These are phyloP conservation scores for Metarhizium sp. DNA, from an alignment of 2,329 filamentous ascomycete genomes.

Conservation along the genomic window DNA sequence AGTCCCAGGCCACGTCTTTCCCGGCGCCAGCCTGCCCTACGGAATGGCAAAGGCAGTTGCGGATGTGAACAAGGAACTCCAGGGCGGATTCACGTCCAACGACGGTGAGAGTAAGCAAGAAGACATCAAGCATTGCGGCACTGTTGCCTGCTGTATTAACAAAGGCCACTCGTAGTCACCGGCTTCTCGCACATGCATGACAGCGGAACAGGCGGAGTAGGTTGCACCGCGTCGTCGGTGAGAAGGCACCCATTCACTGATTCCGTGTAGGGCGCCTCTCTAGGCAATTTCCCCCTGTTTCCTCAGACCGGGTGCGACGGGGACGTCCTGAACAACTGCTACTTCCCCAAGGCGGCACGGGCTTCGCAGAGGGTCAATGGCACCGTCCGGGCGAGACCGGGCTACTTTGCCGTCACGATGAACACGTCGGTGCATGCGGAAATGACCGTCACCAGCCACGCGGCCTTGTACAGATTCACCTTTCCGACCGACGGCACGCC, in stretches of 20 bases:
- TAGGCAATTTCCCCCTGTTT: slow-evolving; percentile 45
- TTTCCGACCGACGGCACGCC: slow-evolving; percentile 31
- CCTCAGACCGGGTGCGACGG: slow-evolving; percentile 35
- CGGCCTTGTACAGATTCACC: slow-evolving; percentile 52
- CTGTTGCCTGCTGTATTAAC: background rate
- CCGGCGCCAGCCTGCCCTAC: slow-evolving; percentile 40
- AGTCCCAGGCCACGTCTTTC: slow-evolving; percentile 33
- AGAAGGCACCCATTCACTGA: background rate
- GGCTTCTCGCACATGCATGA: slow-evolving; percentile 48
- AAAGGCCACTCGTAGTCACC: slow-evolving; percentile 19
- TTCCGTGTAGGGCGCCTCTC: slow-evolving; percentile 25
- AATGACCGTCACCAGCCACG: slow-evolving; percentile 52
- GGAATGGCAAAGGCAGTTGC: slow-evolving; percentile 19
- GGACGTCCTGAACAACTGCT: slow-evolving; percentile 37
- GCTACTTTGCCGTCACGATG: slow-evolving; percentile 51
- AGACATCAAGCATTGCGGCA: too few species aligned
- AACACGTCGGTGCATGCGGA: slow-evolving; percentile 49
- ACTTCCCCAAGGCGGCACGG: slow-evolving; percentile 38
- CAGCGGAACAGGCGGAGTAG: slow-evolving; percentile 15
- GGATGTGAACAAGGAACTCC: slow-evolving; percentile 24
- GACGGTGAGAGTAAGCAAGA: slow-evolving; percentile 12
- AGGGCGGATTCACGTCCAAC: slow-evolving; percentile 41
- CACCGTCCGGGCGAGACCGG: slow-evolving; percentile 46
- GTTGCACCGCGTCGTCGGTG: background rate
- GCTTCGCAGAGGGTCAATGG: slow-evolving; percentile 38